A percentile compares a stretch with the other conserved stretches of the same genome.
These are phyloP conservation scores for Gonium pectorale DNA, from an alignment of 139 green algal species.

Conservation along the genomic window DNA sequence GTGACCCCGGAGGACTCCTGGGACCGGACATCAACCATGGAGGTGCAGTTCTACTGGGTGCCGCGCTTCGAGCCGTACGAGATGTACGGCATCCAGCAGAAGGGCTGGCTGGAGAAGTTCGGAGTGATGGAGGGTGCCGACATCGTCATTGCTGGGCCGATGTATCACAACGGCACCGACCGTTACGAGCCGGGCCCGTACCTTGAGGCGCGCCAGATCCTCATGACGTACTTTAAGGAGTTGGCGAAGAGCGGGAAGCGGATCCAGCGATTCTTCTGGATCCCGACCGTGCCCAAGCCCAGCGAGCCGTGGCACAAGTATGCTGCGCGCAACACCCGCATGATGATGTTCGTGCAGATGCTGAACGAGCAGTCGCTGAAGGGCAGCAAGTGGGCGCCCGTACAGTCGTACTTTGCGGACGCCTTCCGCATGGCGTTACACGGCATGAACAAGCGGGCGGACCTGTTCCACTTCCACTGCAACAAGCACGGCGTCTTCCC, in stretches of 20 bases:
- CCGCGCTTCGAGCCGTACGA: background rate
- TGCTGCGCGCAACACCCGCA: background rate
- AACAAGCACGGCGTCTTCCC: background rate
- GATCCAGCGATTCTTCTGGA: background rate
- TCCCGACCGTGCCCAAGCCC: background rate
- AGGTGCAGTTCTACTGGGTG: conserved; percentile 19
- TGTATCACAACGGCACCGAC: background rate
- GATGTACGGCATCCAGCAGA: background rate
- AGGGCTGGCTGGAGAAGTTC: background rate
- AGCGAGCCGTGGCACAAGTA: background rate
- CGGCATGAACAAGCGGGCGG: background rate
- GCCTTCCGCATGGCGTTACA: background rate
- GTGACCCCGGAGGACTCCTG: background rate
- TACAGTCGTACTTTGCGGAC: background rate
- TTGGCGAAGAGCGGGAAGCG: background rate
- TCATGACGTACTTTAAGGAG: background rate
- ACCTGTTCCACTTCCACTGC: background rate
- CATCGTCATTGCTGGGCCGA: conserved; percentile 12
- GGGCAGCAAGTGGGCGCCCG: background rate
- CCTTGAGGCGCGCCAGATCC: too few species aligned
- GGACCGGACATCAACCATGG: background rate
- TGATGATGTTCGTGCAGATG: background rate
- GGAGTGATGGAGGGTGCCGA: background rate
- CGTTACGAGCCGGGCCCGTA: too few species aligned
- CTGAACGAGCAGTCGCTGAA: background rate